Conservation (phyloP, 2,329 filamentous ascomycete genomes). For the Xylariaceae sp. region DNA sequence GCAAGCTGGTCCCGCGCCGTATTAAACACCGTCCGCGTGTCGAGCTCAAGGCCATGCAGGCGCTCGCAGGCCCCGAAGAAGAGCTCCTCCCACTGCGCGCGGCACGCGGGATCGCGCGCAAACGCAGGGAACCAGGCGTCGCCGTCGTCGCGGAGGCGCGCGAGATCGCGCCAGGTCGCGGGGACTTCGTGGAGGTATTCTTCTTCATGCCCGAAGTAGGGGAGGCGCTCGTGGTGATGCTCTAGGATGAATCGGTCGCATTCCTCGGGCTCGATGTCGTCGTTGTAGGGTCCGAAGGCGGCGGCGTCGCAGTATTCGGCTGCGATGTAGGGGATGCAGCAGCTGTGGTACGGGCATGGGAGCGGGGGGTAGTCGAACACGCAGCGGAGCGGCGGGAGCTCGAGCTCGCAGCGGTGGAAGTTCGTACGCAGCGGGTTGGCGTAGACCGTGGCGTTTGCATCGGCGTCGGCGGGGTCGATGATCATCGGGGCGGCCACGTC, state of each 20-base stretch:
- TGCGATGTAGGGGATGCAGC: constrained; percentile 15
- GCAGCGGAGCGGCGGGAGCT: neutral
- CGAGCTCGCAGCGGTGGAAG: constrained; percentile 26
- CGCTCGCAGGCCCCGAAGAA: constrained; percentile 14
- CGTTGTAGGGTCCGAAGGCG: neutral
- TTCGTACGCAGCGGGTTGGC: constrained; percentile 24
- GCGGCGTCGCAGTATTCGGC: constrained; percentile 16
- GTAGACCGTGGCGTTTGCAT: constrained; percentile 7
- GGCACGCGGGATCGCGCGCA: neutral
- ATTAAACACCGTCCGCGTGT: too few species aligned
- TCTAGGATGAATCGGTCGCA: constrained; percentile 21
- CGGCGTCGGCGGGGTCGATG: neutral
- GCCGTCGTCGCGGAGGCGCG: neutral
- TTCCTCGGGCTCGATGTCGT: constrained; percentile 18
- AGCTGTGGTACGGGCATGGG: constrained; percentile 27
- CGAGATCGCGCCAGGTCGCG: constrained; percentile 18
- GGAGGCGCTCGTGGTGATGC: constrained; percentile 22
- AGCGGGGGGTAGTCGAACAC: neutral
- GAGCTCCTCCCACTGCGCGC: neutral
- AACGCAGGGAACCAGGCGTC: constrained; percentile 6
- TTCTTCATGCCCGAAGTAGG: constrained; percentile 19
- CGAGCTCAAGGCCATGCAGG: too few species aligned
- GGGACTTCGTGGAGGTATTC: neutral
- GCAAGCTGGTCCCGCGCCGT: too few species aligned
- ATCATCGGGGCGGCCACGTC: constrained; percentile 27